Evolutionary conservation across 2,329 filamentous ascomycete genomes (phyloP).

Genomic region (Colletotrichum sublineola): DNA sequence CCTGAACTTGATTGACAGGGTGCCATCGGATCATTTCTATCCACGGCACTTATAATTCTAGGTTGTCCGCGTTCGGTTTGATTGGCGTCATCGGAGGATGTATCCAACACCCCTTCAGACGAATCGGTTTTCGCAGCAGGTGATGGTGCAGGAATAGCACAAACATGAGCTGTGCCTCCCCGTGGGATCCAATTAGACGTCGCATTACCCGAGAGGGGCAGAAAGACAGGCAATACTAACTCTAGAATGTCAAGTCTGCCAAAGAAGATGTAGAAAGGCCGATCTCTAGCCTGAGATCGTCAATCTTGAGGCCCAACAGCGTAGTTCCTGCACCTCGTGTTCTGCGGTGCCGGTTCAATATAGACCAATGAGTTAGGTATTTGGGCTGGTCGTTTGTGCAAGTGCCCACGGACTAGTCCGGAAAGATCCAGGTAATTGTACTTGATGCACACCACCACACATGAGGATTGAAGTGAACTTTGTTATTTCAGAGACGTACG

Average conservation of each 20-base stretch:
- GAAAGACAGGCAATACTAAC: conserved; percentile 12
- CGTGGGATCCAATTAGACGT: conserved; percentile 29
- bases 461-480: conserved; percentile 28
- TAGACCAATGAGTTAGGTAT: conserved; percentile 44
- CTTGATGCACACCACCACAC: conserved; percentile 32
- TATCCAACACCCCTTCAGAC: conserved; percentile 6
- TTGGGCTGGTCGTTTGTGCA: conserved; percentile 53
- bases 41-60: conserved; percentile 22
- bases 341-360: conserved; percentile 50
- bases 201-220: conserved; percentile 37
- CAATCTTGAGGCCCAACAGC: conserved; percentile 1
- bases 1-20: conserved; percentile 27
- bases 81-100: conserved; percentile 1
- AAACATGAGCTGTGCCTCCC: conserved; percentile 32
- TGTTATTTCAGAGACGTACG: conserved; percentile 49
- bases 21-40: conserved; percentile 35
- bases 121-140: conserved; percentile 2
- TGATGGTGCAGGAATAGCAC: conserved; percentile 33
- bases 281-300: conserved; percentile 11
- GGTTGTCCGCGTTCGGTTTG: conserved; percentile 3
- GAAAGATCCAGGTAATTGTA: conserved; percentile 45
- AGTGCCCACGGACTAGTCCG: conserved; percentile 53
- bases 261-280: conserved; percentile 14
- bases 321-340: conserved; percentile 45
- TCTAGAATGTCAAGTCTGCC: conserved; percentile 22